phyloP scores from a whole-genome alignment of 1,284 basidiomycete genomes.

The Porogramme epimiltina region DNA sequence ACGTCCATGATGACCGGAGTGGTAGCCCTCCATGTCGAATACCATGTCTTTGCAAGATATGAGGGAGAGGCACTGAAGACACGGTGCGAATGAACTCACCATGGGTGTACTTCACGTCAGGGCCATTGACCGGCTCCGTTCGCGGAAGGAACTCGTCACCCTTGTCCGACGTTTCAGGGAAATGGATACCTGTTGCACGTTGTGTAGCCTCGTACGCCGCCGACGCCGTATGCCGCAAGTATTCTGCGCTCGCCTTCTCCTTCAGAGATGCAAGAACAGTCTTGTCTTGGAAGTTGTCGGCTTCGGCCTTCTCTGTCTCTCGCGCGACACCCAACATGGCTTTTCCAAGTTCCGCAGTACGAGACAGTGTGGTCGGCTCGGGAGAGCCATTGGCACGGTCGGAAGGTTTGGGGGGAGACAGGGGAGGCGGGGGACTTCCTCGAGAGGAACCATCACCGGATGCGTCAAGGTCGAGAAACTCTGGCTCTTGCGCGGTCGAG shows the following conservation, averaged over 20 bases:
- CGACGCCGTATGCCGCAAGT: constrained; percentile 26
- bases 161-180: constrained; percentile 22
- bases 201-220: constrained; percentile 27
- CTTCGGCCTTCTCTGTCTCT: constrained; percentile 31
- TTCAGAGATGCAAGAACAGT: constrained; percentile 26
- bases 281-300: constrained; percentile 31
- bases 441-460: constrained; percentile 11
- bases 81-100: constrained; percentile 49
- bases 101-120: constrained; percentile 68
- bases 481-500: constrained; percentile 50
- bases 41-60: constrained; percentile 50
- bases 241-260: constrained; percentile 21
- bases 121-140: constrained; percentile 52
- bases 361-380: constrained; percentile 21
- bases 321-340: constrained; percentile 31
- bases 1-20: constrained; percentile 46
- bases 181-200: constrained; percentile 19
- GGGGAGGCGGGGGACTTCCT: background rate
- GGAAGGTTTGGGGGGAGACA: background rate
- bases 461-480: constrained; percentile 67
- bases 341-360: constrained; percentile 33
- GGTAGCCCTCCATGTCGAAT: constrained; percentile 70
- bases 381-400: constrained; percentile 4
- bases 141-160: constrained; percentile 58
- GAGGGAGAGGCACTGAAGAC: background rate